These are phyloP conservation scores for Skeletonema costatum DNA, from an alignment of 108 stramenopile species.

Conservation along the genomic window DNA sequence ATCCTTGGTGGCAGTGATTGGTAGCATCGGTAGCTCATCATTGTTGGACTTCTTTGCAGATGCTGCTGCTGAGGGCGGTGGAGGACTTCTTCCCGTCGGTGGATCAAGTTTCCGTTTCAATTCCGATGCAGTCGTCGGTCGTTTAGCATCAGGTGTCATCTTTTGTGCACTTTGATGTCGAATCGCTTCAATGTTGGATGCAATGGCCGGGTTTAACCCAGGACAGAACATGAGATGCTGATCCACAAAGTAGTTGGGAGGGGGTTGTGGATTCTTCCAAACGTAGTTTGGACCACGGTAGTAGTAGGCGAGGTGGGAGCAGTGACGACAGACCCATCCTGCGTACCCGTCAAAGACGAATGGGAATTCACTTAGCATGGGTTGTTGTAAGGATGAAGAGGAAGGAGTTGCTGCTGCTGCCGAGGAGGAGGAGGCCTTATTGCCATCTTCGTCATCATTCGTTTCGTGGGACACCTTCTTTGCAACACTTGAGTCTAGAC, in stretches of 20 bases:
- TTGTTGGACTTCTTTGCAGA: background rate
- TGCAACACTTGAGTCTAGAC: background rate
- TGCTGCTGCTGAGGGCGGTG: background rate
- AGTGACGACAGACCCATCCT: slow-evolving; percentile 50
- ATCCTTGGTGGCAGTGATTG: background rate
- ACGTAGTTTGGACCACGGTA: slow-evolving; percentile 49
- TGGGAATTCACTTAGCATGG: slow-evolving; percentile 38
- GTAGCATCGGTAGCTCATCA: background rate
- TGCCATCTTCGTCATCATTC: background rate
- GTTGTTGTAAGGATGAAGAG: background rate
- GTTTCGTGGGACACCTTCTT: background rate
- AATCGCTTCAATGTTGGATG: background rate
- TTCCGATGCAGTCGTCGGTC: background rate
- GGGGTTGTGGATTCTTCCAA: slow-evolving; percentile 42
- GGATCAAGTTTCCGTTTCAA: slow-evolving; percentile 1
- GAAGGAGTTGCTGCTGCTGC: background rate
- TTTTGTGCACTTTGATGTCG: background rate
- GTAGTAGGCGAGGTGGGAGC: slow-evolving; percentile 34
- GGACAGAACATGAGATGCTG: slow-evolving; percentile 38
- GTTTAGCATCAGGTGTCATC: background rate
- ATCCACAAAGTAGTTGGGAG: slow-evolving; percentile 48
- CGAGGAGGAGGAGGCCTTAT: background rate
- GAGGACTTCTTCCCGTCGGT: background rate
- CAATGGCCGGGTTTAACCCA: slow-evolving; percentile 24
- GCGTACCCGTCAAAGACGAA: slow-evolving; percentile 49